A percentile compares a stretch with the other conserved stretches of the same genome.
These are phyloP conservation scores for Beauveria sp. DNA, from an alignment of 2,329 filamentous ascomycete genomes.

Conservation along the genomic window DNA sequence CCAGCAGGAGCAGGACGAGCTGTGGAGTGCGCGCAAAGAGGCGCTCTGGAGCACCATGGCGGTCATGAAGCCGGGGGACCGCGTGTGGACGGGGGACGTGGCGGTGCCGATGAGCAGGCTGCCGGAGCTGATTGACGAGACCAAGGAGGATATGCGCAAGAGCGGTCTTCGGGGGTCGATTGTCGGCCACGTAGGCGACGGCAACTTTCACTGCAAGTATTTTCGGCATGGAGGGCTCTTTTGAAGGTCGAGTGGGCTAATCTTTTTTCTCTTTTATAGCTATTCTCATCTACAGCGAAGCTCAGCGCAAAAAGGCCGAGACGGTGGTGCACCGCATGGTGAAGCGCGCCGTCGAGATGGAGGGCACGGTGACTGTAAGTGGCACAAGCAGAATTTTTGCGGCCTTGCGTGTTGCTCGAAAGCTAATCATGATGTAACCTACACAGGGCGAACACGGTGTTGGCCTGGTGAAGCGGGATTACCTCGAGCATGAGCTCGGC, in stretches of 20 bases:
- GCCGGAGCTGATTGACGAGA: conserved; percentile 70
- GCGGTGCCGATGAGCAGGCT: conserved; percentile 72
- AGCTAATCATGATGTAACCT: conserved; percentile 1
- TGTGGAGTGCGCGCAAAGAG: conserved; percentile 81
- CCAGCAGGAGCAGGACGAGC: conserved; percentile 62
- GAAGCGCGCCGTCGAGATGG: conserved; percentile 74
- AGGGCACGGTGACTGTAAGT: conserved; percentile 69
- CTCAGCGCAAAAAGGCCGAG: conserved; percentile 59
- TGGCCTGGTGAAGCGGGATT: conserved; percentile 77
- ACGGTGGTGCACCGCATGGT: conserved; percentile 75
- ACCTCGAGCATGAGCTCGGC: conserved; percentile 71
- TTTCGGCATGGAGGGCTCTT: not conserved
- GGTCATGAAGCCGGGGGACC: conserved; percentile 55
- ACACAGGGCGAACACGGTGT: conserved; percentile 70
- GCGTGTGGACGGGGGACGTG: conserved; percentile 80
- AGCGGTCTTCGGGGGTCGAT: conserved; percentile 42
- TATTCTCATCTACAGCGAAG: conserved; percentile 55
- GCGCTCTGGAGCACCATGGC: conserved; percentile 76
- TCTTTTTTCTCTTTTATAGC: conserved; percentile 24
- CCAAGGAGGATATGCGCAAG: conserved; percentile 38
- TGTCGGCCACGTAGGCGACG: conserved; percentile 68
- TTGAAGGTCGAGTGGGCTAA: too few species aligned
- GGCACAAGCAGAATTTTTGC: too few species aligned
- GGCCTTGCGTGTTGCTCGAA: not conserved
- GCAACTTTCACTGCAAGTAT: conserved; percentile 62